These are phyloP conservation scores for Furcasterigmium sp. DNA, from an alignment of 2,329 filamentous ascomycete species.

Conservation along the genomic window DNA sequence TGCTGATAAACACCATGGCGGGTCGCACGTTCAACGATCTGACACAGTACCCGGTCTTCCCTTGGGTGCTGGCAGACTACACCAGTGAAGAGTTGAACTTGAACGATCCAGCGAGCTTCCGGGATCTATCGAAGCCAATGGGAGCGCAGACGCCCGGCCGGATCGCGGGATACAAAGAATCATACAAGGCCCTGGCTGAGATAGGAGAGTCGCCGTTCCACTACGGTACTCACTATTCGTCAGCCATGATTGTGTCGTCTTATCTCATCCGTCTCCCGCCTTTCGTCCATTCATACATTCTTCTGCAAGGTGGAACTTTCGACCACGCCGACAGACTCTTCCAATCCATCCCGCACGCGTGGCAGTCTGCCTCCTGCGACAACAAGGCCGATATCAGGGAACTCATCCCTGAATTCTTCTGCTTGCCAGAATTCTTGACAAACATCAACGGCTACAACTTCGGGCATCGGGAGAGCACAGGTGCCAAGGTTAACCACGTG, in stretches of 20 bases:
- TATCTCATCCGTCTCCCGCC: conserved; percentile 93
- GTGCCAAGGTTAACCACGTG: conserved; percentile 77
- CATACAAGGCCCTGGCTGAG: conserved; percentile 83
- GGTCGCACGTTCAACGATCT: conserved; percentile 96
- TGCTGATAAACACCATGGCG: conserved; percentile 97
- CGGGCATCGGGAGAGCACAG: conserved; percentile 76
- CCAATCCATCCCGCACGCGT: conserved; percentile 85
- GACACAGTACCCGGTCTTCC: conserved; percentile 96
- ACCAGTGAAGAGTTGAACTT: conserved; percentile 89
- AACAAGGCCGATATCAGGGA: conserved; percentile 95
- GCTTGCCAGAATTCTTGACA: conserved; percentile 87
- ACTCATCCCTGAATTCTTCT: conserved; percentile 95
- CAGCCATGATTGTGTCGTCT: conserved; percentile 96
- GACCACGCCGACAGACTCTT: conserved; percentile 95
- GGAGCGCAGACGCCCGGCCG: conserved; percentile 77
- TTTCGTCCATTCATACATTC: conserved; percentile 90
- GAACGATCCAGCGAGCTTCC: conserved; percentile 75
- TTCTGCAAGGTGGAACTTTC: conserved; percentile 92
- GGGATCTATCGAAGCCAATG: conserved; percentile 94
- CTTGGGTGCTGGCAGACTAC: conserved; percentile 95
- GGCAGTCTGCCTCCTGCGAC: conserved; percentile 81
- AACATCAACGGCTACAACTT: conserved; percentile 96
- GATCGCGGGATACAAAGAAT: conserved; percentile 73
- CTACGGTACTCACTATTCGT: conserved; percentile 97
- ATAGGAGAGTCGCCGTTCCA: conserved; percentile 93